These are phyloP conservation scores for Alternaria ethzedia DNA, from an alignment of 2,329 filamentous ascomycete genomes.

Conservation along the genomic window DNA sequence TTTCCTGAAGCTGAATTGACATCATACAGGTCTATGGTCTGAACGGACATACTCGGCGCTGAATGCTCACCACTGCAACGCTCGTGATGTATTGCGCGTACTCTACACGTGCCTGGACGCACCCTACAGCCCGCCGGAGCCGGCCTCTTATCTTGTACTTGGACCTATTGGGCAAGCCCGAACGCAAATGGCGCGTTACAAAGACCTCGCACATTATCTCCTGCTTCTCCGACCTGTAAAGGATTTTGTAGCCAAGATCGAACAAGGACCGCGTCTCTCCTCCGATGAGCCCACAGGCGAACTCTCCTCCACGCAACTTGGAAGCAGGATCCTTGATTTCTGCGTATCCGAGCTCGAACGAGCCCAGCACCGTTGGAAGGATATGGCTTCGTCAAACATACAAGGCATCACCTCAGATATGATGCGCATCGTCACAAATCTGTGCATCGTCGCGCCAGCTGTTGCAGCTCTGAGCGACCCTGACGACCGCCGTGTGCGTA, in stretches of 20 bases:
- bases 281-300: constrained; percentile 19
- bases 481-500: constrained; percentile 29
- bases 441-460: constrained; percentile 54
- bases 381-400: constrained; percentile 50
- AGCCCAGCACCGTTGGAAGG: constrained; percentile 54
- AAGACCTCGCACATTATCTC: constrained; percentile 57
- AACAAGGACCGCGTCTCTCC: background rate
- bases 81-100: constrained; percentile 71
- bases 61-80: constrained; percentile 67
- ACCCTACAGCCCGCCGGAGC: constrained; percentile 28
- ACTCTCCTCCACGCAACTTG: constrained; percentile 29
- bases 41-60: constrained; percentile 72
- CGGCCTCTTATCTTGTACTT: constrained; percentile 44
- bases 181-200: constrained; percentile 49
- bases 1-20: constrained; percentile 14
- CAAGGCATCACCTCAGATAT: constrained; percentile 58
- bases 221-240: constrained; percentile 46
- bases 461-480: constrained; percentile 24
- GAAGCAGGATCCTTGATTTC: constrained; percentile 52
- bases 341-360: constrained; percentile 55
- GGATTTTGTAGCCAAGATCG: constrained; percentile 9
- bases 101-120: constrained; percentile 73
- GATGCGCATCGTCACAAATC: constrained; percentile 57
- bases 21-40: constrained; percentile 50
- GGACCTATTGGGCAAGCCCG: constrained; percentile 54